Evolutionary conservation across 352 stramenopile species (phyloP), one percentile per base, ranked within the genome.

Genomic region (Phytophthora cryptogea): DNA sequence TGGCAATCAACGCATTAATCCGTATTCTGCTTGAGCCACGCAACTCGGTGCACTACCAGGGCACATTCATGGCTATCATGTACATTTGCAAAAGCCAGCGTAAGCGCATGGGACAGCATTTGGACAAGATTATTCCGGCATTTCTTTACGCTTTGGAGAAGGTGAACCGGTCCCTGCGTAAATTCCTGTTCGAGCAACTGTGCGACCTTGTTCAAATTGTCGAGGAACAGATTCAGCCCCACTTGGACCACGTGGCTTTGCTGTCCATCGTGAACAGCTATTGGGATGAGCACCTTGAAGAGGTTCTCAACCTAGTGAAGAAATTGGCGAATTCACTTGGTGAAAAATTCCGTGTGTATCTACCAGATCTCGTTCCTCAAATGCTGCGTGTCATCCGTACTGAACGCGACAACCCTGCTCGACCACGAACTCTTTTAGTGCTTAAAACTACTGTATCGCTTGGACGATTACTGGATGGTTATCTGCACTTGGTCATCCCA

Each of bases 71-170:
- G 46, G 96, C 97, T 16, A 95, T 99, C 47, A 99, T 99, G 85
- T 98, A 98, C 63, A 99, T 99, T 61, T 99, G 99, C 77, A 97
- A 98, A 68, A 96, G 86, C 43, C 86, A 99, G 32, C 92, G 95
- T 0, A 84, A 98, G 36, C 86, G 88, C 30, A 98, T 97, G 62
- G 94, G 97, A 8, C 89, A 88, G 14, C 99, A 99, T 66, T 76
- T 99, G 20, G 89, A 97, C 52, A 92, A 96, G 40, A 98, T 99
- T 69, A 95, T 99, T 27, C 97, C 97, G 26, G 95, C 98, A 35
- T 98, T 99, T 49, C 70, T 99, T 40, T 86, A 95, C 49, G 96
- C 96, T 27, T 90, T 99, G 63, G 86, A 95, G 52, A 86, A 82
- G 47, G 85, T 90, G 26, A 94, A 96, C 52, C 71, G 73, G 9